Base-by-base conservation (phyloP, 2,329 filamentous ascomycete genomes). In the Fusarium armeniacum region DNA sequence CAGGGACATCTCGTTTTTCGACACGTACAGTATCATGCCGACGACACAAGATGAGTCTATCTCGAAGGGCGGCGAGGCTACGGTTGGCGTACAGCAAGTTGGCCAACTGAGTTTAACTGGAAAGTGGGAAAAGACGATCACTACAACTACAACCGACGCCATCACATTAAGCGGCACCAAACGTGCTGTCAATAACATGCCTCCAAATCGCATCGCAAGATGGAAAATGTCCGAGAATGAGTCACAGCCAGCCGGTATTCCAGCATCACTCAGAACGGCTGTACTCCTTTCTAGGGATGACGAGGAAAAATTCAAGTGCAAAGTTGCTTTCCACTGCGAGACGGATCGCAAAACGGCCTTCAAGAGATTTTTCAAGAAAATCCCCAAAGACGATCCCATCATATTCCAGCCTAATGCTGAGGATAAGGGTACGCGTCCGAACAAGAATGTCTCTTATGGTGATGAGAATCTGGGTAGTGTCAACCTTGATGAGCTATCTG, bases 121-220 rank as follows among this genome's bases (percentile, higher is more conserved):
- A 5, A 55, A 55, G 11, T 55, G 52, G 52, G 52, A 55, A 10
- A 47, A 38, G 15, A 47, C 52, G 5, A 24, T 5, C 8, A 47
- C 32, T 11, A 47, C 8, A 24, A 55, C 41, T 4, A 55, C 18
- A 1, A 38, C 52, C 15, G 40, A 55, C 10, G 22, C 52, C 1
- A 55, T 55, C n/a, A 55, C 40, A 9, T 30, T 55, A 4, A 47
- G 6, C 0, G 52, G 52, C 4, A n/a, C 30, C 4, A 55, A 47
- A 8, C 32, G 18, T 24, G 2, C 36, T 3, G 22, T 55, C 9
- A 24, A 47, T 3, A n/a, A 30, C 4, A 30, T 2, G 5, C 41
- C 32, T 1, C 52, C 52, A 1, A 28, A 55, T 6, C 52, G 52
- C 1, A 56, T 49, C 6, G 53, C 43, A 1, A 20, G 16, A 32